Percentiles rank a stretch among this genome's conserved stretches.
These are phyloP conservation scores for Thermoascus crustaceus DNA, from an alignment of 2,329 filamentous ascomycete species.

Conservation along the genomic window DNA sequence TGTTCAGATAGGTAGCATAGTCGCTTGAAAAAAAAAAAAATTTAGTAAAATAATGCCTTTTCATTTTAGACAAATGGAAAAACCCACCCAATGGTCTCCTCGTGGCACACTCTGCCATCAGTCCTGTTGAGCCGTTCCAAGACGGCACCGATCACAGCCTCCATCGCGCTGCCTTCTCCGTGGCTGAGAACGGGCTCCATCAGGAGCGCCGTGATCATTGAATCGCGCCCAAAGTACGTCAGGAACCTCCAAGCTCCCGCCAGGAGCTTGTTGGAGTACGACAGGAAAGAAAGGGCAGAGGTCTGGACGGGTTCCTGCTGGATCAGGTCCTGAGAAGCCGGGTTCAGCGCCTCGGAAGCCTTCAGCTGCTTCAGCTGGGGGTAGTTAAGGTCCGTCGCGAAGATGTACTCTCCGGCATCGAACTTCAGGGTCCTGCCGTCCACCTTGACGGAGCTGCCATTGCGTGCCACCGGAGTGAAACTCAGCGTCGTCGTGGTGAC, in stretches of 20 bases:
- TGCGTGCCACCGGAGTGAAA: constrained; percentile 34
- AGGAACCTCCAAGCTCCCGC: constrained; percentile 60
- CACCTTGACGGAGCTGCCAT: constrained; percentile 28
- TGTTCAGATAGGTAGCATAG: constrained; percentile 54
- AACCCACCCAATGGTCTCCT: constrained; percentile 52
- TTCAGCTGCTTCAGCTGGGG: constrained; percentile 51
- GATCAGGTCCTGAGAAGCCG: constrained; percentile 40
- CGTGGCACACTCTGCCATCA: constrained; percentile 55
- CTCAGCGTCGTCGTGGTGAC: constrained; percentile 48
- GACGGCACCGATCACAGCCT: constrained; percentile 54
- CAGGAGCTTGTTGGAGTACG: constrained; percentile 54
- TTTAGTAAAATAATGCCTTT: too few relatives aligned
- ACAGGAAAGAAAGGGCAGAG: constrained; percentile 53
- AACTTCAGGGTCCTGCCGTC: constrained; percentile 41
- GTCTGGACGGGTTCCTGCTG: constrained; percentile 40
- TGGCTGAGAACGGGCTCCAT: constrained; percentile 51
- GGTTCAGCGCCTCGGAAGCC: constrained; percentile 43
- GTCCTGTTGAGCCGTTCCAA: constrained; percentile 53
- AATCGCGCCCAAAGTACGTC: constrained; percentile 60
- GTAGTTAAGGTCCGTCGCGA: constrained; percentile 55
- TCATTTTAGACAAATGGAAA: constrained; percentile 1
- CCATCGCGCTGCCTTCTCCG: constrained; percentile 48
- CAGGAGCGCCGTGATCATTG: constrained; percentile 53
- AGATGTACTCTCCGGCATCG: constrained; percentile 47
- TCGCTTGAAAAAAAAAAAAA: constrained; percentile 41